phyloP scores from a whole-genome alignment of 2,329 filamentous ascomycete genomes.

The Colletotrichum liaoningense region DNA sequence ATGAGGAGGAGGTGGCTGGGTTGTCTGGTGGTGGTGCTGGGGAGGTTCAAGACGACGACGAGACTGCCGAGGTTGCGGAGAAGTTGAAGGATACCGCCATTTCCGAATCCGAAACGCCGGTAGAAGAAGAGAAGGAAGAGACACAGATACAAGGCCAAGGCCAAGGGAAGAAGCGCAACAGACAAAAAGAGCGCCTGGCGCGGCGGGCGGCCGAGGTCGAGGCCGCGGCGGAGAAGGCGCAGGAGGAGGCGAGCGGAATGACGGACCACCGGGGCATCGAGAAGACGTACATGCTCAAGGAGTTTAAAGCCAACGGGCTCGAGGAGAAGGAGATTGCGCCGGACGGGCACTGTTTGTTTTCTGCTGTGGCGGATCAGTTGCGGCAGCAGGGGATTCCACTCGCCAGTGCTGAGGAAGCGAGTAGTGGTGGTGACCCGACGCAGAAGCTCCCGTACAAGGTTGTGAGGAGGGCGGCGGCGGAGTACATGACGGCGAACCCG shows the following conservation, averaged over 20 bases:
- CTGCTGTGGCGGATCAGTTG: conserved; percentile 89
- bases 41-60: not conserved
- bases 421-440: not conserved
- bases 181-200: conserved; percentile 91
- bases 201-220: conserved; percentile 88
- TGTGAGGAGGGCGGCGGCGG: conserved; percentile 78
- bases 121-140: conserved; percentile 35
- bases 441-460: conserved; percentile 66
- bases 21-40: conserved; percentile 45
- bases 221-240: conserved; percentile 74
- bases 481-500: conserved; percentile 78
- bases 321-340: conserved; percentile 84
- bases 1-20: conserved; percentile 68
- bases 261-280: conserved; percentile 80
- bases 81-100: conserved; percentile 39
- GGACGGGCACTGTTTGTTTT: conserved; percentile 96
- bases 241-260: conserved; percentile 79
- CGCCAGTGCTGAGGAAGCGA: conserved; percentile 3
- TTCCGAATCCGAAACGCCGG: conserved; percentile 35
- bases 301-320: conserved; percentile 73
- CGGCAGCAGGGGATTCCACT: conserved; percentile 61
- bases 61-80: not conserved
- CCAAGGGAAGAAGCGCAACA: conserved; percentile 79
- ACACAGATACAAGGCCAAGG: conserved; percentile 26
- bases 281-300: conserved; percentile 74